Evolutionary conservation across 2,329 filamentous ascomycete species (phyloP), one percentile per base, ranked within the genome.

Genomic region (Sarocladium strictum): DNA sequence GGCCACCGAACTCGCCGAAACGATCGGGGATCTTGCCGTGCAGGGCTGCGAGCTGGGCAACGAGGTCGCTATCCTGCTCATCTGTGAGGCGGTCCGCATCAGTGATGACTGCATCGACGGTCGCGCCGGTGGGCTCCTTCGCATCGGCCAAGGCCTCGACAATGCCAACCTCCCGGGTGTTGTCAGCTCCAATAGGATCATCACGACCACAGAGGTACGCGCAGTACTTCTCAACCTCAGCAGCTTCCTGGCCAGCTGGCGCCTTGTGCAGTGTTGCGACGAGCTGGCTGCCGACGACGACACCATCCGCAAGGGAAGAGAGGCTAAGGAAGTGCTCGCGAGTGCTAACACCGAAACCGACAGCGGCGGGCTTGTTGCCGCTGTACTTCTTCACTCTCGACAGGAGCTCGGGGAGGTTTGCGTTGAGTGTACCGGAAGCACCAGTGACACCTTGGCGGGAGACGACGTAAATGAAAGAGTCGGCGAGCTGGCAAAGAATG

Each of bases 391-490:
- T 94, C 24, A 99, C 94, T 37, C 90, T 85, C 55, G 83, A 81
- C 56, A 99, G 76, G 35, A 99, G 81, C 53, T 88, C 85, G 14
- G 92, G 90, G 32, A 99, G 81, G 56, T 87, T 86, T 43, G 85
- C 79, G 70, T 90, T 96, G 64, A 99, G 75, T 24, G 84, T 85
- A 32, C 92, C 92, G 1, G 85, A 86, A 14, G 91, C 94, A 63
- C 94, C 94, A 10, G 94, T 99, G 55, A 97, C 93, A 63, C 94
- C 94, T 87, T 96, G 95, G 63, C 93, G 83, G 24, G 93, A 97
- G 55, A 99, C 94, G 58, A 99, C 92, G 69, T 99, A 99, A 73
- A 99, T 96, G 76, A 97, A 99, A 3, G 92, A 97, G 73, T 97
- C 93, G 66, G 94, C 94, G 59, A 99, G 93, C 69, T 90, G 85